Evolutionary conservation across 441 rosid species (phyloP), one percentile per base, ranked within the genome.

Genomic region (Raphanus hybrid): DNA sequence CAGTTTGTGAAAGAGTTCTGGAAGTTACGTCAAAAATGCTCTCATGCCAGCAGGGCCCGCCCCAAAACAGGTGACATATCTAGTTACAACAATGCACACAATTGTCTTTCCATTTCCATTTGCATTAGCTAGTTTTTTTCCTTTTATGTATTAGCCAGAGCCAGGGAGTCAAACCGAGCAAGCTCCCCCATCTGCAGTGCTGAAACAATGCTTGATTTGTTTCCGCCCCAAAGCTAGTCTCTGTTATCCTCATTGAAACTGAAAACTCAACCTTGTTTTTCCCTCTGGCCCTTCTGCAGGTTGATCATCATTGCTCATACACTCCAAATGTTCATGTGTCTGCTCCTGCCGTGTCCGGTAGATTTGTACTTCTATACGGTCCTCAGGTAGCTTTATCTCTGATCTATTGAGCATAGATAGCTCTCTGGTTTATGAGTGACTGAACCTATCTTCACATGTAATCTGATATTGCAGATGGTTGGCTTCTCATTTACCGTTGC

Each of bases 111-210:
- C n/a, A n/a, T 68, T 62, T 57, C 59, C 64, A 43, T 71, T 35
- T 67, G 54, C 58, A 50, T 68, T 69, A 59, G 75, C 61, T 54
- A 52, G 15, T 16, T 69, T 41, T 76, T 41, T n/a, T n/a, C n/a
- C 69, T 55, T 70, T 45, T 74, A n/a, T 83, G 68, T 76, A 48
- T 81, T 86, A 96, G 99, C 75, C 90, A 34, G 98, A 96, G 80
- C 99, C 99, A 65, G 99, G 99, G 64, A 90, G 98, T 87, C 97
- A 96, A 85, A 96, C 99, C 4, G 99, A 96, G 85, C 99, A 96
- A 86, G 92, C 97, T 12, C 96, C 99, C 82, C 99, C 99, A 69
- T 90, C 99, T 76, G 89, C 95, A 60, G 85, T 92, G 64, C 85
- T 96, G 83, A 71, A 67, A n/a, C n/a, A n/a, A n/a, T n/a, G n/a